phyloP scores from a whole-genome alignment of 2,329 filamentous ascomycete species.

The Venturia pyrina region DNA sequence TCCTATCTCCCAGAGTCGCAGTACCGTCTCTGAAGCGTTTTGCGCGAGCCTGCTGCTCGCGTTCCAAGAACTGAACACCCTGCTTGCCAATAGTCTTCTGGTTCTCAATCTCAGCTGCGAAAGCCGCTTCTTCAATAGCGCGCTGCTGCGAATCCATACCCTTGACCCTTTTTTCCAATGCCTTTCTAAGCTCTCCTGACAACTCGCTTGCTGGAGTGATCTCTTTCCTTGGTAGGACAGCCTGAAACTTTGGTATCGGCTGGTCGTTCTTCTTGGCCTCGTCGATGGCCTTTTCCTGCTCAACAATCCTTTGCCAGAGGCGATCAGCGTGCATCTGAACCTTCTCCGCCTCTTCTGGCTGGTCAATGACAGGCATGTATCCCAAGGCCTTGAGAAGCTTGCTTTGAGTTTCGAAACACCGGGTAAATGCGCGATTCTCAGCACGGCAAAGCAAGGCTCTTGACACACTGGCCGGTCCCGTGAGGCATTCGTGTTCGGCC shows the following conservation, averaged over 20 bases:
- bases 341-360: slow-evolving; percentile 59
- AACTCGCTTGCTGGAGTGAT: not conserved
- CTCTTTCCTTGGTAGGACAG: slow-evolving; percentile 34
- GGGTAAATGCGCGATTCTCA: slow-evolving; percentile 68
- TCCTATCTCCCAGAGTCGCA: slow-evolving; percentile 11
- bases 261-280: slow-evolving; percentile 51
- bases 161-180: slow-evolving; percentile 8
- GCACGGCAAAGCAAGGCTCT: slow-evolving; percentile 70
- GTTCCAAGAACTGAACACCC: not conserved
- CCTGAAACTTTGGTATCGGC: slow-evolving; percentile 48
- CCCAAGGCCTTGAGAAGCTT: slow-evolving; percentile 86
- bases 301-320: slow-evolving; percentile 77
- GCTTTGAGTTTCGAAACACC: slow-evolving; percentile 84
- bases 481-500: slow-evolving; percentile 74
- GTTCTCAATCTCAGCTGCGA: slow-evolving; percentile 10
- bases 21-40: slow-evolving; percentile 2
- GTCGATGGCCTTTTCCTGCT: slow-evolving; percentile 67
- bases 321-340: slow-evolving; percentile 92
- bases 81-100: not conserved
- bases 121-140: slow-evolving; percentile 10
- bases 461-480: slow-evolving; percentile 47
- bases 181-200: not conserved
- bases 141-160: slow-evolving; percentile 5
- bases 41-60: not conserved
- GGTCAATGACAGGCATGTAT: slow-evolving; percentile 61